Evolutionary conservation across 2,329 filamentous ascomycete genomes (phyloP).

Genomic region (Alternaria sp.): DNA sequence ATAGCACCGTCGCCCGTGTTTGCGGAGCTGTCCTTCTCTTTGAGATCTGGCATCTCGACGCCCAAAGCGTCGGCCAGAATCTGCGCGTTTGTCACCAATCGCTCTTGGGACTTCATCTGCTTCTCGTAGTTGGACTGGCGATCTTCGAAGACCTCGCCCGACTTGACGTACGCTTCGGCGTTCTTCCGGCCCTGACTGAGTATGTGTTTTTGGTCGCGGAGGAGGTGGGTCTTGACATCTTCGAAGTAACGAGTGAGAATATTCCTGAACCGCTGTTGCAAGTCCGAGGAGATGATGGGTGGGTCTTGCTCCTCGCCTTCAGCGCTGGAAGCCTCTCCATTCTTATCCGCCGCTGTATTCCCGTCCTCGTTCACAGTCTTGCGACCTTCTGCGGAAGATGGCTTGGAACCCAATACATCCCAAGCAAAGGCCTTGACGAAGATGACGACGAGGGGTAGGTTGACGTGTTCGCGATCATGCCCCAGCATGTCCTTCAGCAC

Average conservation of each 20-base stretch:
- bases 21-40: constrained; percentile 78
- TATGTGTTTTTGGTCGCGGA: constrained; percentile 91
- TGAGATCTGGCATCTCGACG: constrained; percentile 91
- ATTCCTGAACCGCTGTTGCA: constrained; percentile 85
- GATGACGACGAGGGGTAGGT: constrained; percentile 87
- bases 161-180: constrained; percentile 97
- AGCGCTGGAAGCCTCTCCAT: constrained; percentile 60
- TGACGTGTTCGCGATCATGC: constrained; percentile 90
- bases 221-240: constrained; percentile 85
- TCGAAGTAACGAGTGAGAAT: constrained; percentile 89
- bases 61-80: constrained; percentile 87
- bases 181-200: constrained; percentile 89
- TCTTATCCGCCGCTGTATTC: constrained; percentile 65
- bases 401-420: constrained; percentile 87
- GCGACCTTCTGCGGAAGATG: constrained; percentile 75
- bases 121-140: constrained; percentile 96
- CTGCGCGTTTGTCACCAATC: constrained; percentile 88
- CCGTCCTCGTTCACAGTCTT: constrained; percentile 86
- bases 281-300: constrained; percentile 76
- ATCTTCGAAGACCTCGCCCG: constrained; percentile 97
- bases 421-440: constrained; percentile 97
- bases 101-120: constrained; percentile 89
- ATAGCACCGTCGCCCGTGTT: constrained; percentile 77
- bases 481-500: constrained; percentile 97
- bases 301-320: constrained; percentile 69